A percentile compares a stretch with the other conserved stretches of the same genome.
These are phyloP conservation scores for Scedosporium apiospermum DNA, from an alignment of 2,329 filamentous ascomycete species.

Conservation along the genomic window DNA sequence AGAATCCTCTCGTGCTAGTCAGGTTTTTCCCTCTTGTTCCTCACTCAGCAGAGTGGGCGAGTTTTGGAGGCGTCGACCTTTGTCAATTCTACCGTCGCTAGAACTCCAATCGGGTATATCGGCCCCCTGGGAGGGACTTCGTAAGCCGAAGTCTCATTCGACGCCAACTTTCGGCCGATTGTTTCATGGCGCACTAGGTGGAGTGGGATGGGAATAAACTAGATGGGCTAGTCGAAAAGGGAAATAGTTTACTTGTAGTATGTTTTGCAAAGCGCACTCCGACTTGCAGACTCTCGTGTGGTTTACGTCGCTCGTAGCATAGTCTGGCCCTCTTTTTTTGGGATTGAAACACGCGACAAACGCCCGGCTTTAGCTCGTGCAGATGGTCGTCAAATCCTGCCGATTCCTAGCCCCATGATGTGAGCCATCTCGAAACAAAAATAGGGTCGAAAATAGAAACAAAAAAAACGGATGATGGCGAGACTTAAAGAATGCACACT, in stretches of 20 bases:
- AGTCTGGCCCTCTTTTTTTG: too few relatives aligned
- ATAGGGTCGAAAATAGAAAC: background rate
- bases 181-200: background rate
- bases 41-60: background rate
- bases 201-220: background rate
- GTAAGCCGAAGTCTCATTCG: background rate
- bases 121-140: background rate
- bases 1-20: background rate
- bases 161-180: background rate
- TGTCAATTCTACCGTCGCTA: background rate
- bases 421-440: background rate
- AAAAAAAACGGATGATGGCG: background rate
- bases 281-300: too few relatives aligned
- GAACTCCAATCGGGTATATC: background rate
- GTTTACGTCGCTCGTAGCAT: too few relatives aligned
- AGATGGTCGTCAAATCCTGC: background rate
- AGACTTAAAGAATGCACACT: background rate
- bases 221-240: too few relatives aligned
- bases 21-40: too few relatives aligned
- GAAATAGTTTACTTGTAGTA: too few relatives aligned
- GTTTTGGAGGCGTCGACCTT: background rate
- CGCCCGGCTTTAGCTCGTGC: background rate
- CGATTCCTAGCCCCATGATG: background rate
- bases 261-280: too few relatives aligned
- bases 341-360: background rate